Percentiles rank a stretch among this genome's conserved stretches.
Conservation (phyloP, 2,329 filamentous ascomycete species). For the Fusarium brevicatenulatum region DNA sequence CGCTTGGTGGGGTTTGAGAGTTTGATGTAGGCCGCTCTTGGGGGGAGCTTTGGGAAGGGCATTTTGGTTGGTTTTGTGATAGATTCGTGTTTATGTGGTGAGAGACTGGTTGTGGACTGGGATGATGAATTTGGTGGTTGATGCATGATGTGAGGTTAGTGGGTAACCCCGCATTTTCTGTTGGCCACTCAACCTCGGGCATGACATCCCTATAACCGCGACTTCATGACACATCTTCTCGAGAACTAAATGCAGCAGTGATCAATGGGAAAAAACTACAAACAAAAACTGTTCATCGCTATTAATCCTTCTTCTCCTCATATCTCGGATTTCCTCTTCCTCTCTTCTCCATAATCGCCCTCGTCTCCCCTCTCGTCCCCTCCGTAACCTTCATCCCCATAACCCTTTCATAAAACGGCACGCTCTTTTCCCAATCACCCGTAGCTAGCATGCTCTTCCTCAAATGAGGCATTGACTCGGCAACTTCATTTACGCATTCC, state of each 20-base stretch:
- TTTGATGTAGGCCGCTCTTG: conserved; percentile 28
- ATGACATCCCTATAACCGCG: background rate
- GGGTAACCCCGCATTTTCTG: background rate
- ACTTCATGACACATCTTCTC: background rate
- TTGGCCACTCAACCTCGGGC: background rate
- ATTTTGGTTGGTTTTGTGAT: background rate
- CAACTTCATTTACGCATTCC: conserved; percentile 63
- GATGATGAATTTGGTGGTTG: background rate
- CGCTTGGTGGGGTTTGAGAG: conserved; percentile 34
- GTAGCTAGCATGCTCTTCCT: conserved; percentile 64
- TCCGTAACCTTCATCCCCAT: conserved; percentile 47
- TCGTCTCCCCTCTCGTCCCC: conserved; percentile 26
- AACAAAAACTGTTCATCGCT: too few relatives aligned
- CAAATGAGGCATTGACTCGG: conserved; percentile 63
- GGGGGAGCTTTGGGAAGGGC: conserved; percentile 34
- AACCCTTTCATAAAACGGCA: conserved; percentile 48
- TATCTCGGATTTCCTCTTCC: conserved; percentile 37
- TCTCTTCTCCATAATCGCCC: conserved; percentile 40
- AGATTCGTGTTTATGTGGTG: background rate
- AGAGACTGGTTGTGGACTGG: fast-evolving
- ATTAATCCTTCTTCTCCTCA: background rate
- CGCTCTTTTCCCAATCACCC: conserved; percentile 45
- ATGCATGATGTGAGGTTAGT: background rate
- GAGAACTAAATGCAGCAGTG: too few relatives aligned
- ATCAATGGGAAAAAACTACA: too few relatives aligned